These are phyloP conservation scores for Coniochaeta sp. DNA, from an alignment of 2,329 filamentous ascomycete genomes.

Conservation along the genomic window DNA sequence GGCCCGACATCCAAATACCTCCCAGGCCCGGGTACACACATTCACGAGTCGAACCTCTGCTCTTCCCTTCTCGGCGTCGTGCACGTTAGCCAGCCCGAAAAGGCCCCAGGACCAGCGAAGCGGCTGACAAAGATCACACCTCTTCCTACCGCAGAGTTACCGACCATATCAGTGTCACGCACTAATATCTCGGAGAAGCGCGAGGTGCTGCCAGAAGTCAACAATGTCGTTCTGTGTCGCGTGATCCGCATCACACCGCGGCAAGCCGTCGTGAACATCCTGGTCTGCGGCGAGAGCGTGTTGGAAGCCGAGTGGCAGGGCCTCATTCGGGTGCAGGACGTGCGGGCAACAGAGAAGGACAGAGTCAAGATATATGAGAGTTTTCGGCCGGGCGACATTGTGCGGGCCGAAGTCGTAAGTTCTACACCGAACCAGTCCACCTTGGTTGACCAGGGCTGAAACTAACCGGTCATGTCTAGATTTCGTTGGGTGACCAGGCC, in stretches of 20 bases:
- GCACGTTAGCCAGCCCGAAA: constrained; percentile 40
- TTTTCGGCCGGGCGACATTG: constrained; percentile 88
- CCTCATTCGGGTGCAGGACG: constrained; percentile 80
- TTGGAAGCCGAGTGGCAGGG: constrained; percentile 78
- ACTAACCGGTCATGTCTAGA: constrained; percentile 36
- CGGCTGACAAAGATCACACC: constrained; percentile 50
- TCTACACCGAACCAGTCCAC: constrained; percentile 9
- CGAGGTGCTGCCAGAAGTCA: constrained; percentile 75
- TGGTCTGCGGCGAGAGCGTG: constrained; percentile 69
- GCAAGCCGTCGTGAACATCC: constrained; percentile 79
- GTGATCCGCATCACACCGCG: constrained; percentile 80
- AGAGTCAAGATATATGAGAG: constrained; percentile 85
- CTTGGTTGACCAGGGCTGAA: not conserved
- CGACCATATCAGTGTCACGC: constrained; percentile 49
- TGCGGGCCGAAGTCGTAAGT: constrained; percentile 74
- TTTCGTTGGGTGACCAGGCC: constrained; percentile 85
- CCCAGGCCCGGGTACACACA: constrained; percentile 77
- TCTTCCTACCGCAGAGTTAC: constrained; percentile 31
- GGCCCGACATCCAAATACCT: constrained; percentile 59
- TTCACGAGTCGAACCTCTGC: constrained; percentile 67
- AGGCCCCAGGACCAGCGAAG: constrained; percentile 44
- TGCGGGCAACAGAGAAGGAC: constrained; percentile 92
- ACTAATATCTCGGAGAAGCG: constrained; percentile 39
- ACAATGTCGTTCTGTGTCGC: constrained; percentile 72
- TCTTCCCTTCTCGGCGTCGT: constrained; percentile 77